Percentiles rank a stretch among this genome's conserved stretches.
Evolutionary conservation across 352 stramenopile species (phyloP).

Genomic region (Globisporangium abappressorium): DNA sequence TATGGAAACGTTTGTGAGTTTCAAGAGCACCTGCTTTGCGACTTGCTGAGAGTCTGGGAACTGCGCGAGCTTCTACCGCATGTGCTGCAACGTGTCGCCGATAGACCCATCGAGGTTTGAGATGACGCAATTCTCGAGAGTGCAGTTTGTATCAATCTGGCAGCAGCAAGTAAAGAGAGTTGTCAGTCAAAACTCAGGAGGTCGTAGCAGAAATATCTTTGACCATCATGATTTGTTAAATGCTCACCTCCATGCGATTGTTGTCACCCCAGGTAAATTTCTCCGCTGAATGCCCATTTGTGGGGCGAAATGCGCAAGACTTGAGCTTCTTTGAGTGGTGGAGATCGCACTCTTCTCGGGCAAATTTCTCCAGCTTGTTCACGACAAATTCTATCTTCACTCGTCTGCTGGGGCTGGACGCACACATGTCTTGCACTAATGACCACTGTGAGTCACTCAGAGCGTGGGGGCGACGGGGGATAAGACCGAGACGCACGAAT

Average conservation of each 20-base stretch:
- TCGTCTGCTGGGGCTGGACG: neutral
- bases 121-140: neutral
- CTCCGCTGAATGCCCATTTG: neutral
- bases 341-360: neutral
- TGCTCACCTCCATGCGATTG: neutral
- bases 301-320: neutral
- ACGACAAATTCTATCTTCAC: neutral
- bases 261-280: neutral
- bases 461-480: neutral
- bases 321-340: neutral
- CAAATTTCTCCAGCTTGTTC: neutral
- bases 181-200: neutral
- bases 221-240: too few relatives aligned
- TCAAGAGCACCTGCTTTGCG: neutral
- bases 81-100: neutral
- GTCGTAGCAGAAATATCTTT: too few relatives aligned
- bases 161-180: too few relatives aligned
- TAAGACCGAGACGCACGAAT: neutral
- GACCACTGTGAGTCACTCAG: neutral
- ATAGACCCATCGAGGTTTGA: neutral
- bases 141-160: too few relatives aligned
- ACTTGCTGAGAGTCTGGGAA: neutral
- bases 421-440: neutral
- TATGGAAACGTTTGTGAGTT: neutral
- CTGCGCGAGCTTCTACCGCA: neutral